Percentiles rank a stretch among this genome's conserved stretches.
Evolutionary conservation across 345 rosid species (phyloP).

Genomic region (Murraya koenigii): DNA sequence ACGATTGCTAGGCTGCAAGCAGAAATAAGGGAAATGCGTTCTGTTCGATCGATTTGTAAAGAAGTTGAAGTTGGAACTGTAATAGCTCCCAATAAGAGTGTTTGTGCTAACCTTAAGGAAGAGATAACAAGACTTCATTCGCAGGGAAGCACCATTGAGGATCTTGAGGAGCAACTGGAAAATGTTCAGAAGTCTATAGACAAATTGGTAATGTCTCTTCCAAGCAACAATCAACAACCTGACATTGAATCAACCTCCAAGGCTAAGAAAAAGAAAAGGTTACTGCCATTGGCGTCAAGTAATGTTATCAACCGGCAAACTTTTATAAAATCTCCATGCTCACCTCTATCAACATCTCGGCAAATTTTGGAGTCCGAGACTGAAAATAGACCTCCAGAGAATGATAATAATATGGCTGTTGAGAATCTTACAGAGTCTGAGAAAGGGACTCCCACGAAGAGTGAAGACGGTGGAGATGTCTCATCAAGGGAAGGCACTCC

Average conservation of each 20-base stretch:
- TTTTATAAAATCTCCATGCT: constrained; percentile 86
- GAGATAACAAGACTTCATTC: constrained; percentile 99
- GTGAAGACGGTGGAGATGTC: constrained; percentile 78
- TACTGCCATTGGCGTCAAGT: constrained; percentile 78
- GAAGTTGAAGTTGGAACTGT: constrained; percentile 57
- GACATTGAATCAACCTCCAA: constrained; percentile 52
- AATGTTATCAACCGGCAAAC: constrained; percentile 61
- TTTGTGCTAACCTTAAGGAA: constrained; percentile 91
- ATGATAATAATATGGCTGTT: constrained; percentile 43
- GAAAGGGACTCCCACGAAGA: constrained; percentile 71
- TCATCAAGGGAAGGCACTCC: constrained; percentile 82
- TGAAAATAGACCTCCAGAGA: constrained; percentile 84
- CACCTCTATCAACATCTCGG: constrained; percentile 74
- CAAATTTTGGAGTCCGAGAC: constrained; percentile 70
- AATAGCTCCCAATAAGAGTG: constrained; percentile 73
- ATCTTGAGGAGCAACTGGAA: constrained; percentile 94
- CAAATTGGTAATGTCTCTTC: constrained; percentile 94
- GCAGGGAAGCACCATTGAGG: constrained; percentile 89
- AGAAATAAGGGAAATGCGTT: constrained; percentile 90
- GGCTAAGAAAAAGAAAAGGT: constrained; percentile 82
- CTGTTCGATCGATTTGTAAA: constrained; percentile 51
- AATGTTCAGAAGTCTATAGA: constrained; percentile 97
- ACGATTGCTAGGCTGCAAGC: constrained; percentile 96
- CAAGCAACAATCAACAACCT: constrained; percentile 45
- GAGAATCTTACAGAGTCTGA: constrained; percentile 47